Conservation (phyloP, 768 basidiomycete species). For the Cyclocybe aegerita region DNA sequence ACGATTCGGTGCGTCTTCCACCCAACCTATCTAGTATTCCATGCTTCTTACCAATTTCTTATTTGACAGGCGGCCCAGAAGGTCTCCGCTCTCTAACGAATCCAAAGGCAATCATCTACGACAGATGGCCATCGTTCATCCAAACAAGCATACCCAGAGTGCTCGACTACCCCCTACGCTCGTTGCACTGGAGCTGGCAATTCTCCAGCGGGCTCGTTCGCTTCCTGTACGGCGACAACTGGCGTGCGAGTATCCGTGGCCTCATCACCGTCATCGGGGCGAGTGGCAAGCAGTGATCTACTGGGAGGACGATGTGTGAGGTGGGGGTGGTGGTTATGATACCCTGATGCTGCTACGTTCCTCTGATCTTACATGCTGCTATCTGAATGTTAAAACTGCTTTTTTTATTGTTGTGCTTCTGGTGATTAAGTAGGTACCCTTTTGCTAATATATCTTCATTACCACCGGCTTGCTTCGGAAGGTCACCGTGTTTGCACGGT, state of each 20-base stretch:
- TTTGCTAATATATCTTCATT: background rate
- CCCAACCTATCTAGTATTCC: background rate
- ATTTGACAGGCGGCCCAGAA: slow-evolving; percentile 82
- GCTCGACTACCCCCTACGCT: slow-evolving; percentile 84
- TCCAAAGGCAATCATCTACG: slow-evolving; percentile 82
- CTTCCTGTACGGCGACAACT: slow-evolving; percentile 53
- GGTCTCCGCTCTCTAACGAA: slow-evolving; percentile 88
- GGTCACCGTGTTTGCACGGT: too few relatives aligned
- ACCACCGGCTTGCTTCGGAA: too few relatives aligned
- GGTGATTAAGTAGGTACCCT: background rate
- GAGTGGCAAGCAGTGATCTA: slow-evolving; percentile 18
- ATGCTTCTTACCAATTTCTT: slow-evolving; percentile 9
- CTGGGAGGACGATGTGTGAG: background rate
- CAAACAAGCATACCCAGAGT: slow-evolving; percentile 85
- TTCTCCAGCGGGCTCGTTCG: slow-evolving; percentile 31
- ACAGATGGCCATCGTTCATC: slow-evolving; percentile 81
- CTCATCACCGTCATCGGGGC: slow-evolving; percentile 38
- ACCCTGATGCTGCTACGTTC: background rate
- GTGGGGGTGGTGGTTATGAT: background rate
- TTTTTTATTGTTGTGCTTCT: background rate
- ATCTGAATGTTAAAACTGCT: background rate
- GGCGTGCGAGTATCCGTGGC: slow-evolving; percentile 46
- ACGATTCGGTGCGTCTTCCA: slow-evolving; percentile 67
- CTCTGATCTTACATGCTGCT: too few relatives aligned
- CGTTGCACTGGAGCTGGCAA: slow-evolving; percentile 39